These are phyloP conservation scores for Glycine latifolia DNA, from an alignment of 306 rosid genomes.

Conservation along the genomic window DNA sequence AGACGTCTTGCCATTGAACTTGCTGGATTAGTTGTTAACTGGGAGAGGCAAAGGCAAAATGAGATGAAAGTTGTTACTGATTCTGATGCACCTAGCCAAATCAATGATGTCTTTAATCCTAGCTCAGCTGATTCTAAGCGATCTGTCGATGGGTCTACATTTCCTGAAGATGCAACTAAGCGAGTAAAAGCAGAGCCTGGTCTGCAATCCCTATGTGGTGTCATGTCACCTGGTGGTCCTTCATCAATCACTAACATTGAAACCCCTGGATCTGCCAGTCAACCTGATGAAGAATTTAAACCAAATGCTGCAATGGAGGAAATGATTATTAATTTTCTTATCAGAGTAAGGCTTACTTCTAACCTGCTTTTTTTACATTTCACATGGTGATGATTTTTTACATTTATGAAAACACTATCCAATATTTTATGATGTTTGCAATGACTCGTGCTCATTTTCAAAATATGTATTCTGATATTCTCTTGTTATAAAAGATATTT, in stretches of 20 bases:
- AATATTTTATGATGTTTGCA: slow-evolving; percentile 18
- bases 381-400: slow-evolving; percentile 30
- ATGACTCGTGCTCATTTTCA: not conserved
- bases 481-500: not conserved
- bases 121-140: slow-evolving; percentile 81
- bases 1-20: slow-evolving; percentile 99
- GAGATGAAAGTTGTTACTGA: slow-evolving; percentile 86
- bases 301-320: slow-evolving; percentile 99
- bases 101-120: slow-evolving; percentile 72
- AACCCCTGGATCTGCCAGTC: slow-evolving; percentile 92
- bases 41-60: slow-evolving; percentile 97
- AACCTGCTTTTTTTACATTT: slow-evolving; percentile 38
- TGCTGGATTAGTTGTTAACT: slow-evolving; percentile 99
- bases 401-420: slow-evolving; percentile 29
- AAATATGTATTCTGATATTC: not conserved
- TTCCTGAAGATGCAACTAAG: slow-evolving; percentile 89
- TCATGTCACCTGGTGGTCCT: slow-evolving; percentile 98
- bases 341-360: slow-evolving; percentile 75
- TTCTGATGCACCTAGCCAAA: slow-evolving; percentile 72
- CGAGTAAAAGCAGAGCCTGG: slow-evolving; percentile 98
- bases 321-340: slow-evolving; percentile 95
- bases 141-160: slow-evolving; percentile 82
- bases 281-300: slow-evolving; percentile 98
- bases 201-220: slow-evolving; percentile 86
- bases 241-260: slow-evolving; percentile 91